Evolutionary conservation across 1,139 yeast species (phyloP).

Genomic region (Zygosaccharomyces sapae): DNA sequence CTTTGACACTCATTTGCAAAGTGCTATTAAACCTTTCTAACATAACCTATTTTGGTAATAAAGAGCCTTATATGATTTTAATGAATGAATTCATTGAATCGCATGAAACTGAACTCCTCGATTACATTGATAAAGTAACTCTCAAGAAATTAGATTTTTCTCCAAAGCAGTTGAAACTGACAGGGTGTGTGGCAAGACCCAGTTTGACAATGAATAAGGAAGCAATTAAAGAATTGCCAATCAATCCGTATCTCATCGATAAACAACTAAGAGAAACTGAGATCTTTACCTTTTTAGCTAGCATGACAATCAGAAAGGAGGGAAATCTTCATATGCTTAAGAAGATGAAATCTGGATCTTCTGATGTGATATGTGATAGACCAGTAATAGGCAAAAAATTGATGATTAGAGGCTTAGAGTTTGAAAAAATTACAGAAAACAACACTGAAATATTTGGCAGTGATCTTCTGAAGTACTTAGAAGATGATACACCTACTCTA

Average conservation of each 20-base stretch:
- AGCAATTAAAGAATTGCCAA: slow-evolving; percentile 55
- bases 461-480: slow-evolving; percentile 27
- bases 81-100: slow-evolving; percentile 64
- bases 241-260: slow-evolving; percentile 66
- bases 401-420: slow-evolving; percentile 33
- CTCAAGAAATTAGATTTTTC: slow-evolving; percentile 65
- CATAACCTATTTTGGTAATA: slow-evolving; percentile 66
- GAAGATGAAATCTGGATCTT: slow-evolving; percentile 15
- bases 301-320: slow-evolving; percentile 16
- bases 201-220: slow-evolving; percentile 44
- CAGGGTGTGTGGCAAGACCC: slow-evolving; percentile 31
- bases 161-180: slow-evolving; percentile 53
- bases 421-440: slow-evolving; percentile 34
- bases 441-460: slow-evolving; percentile 33
- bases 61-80: slow-evolving; percentile 73
- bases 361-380: slow-evolving; percentile 7
- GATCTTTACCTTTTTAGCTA: slow-evolving; percentile 45
- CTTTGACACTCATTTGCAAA: slow-evolving; percentile 80
- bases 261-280: slow-evolving; percentile 60
- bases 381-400: slow-evolving; percentile 9
- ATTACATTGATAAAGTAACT: slow-evolving; percentile 70
- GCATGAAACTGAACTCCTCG: slow-evolving; percentile 55
- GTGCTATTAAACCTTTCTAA: slow-evolving; percentile 76
- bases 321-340: slow-evolving; percentile 6
- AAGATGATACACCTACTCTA: slow-evolving; percentile 15